Conservation (phyloP, 163 green algal species). For the Volvox carteri region DNA sequence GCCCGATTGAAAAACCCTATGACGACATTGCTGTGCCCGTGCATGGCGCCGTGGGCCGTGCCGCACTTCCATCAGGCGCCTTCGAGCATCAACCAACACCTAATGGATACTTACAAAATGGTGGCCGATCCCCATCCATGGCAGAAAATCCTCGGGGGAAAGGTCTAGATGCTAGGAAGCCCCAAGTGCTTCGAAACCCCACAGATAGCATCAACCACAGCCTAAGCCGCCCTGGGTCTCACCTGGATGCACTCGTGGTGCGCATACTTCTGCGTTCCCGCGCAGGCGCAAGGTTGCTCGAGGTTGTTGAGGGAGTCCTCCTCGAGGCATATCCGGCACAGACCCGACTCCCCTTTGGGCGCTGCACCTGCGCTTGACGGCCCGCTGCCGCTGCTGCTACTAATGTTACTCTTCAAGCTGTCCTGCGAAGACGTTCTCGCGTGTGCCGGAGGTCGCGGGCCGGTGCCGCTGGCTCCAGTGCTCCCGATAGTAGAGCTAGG, state of each 20-base stretch:
- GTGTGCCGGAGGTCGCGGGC: not conserved
- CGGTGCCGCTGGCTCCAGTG: not conserved
- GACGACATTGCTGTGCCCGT: no score
- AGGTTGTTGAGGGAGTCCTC: constrained; percentile 53
- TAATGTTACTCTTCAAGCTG: not conserved
- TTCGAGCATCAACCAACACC: no score
- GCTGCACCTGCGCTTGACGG: not conserved
- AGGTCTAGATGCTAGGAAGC: no score
- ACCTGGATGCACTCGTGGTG: constrained; percentile 65
- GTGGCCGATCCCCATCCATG: no score
- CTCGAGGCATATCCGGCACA: constrained; percentile 49
- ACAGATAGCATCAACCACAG: no score
- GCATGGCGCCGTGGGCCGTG: no score
- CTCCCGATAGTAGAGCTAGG: not conserved
- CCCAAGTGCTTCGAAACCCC: no score
- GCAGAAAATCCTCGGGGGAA: no score
- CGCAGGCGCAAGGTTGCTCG: constrained; percentile 57
- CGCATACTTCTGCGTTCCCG: constrained; percentile 58
- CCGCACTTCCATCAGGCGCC: no score
- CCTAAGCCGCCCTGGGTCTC: no score
- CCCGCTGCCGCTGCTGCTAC: constrained; percentile 13
- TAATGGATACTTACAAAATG: no score
- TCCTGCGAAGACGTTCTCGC: not conserved
- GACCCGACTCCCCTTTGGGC: constrained; percentile 10
- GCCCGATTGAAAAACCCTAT: no score